Conservation (phyloP, 257 asterid species). For the Solanum habrochaites region DNA sequence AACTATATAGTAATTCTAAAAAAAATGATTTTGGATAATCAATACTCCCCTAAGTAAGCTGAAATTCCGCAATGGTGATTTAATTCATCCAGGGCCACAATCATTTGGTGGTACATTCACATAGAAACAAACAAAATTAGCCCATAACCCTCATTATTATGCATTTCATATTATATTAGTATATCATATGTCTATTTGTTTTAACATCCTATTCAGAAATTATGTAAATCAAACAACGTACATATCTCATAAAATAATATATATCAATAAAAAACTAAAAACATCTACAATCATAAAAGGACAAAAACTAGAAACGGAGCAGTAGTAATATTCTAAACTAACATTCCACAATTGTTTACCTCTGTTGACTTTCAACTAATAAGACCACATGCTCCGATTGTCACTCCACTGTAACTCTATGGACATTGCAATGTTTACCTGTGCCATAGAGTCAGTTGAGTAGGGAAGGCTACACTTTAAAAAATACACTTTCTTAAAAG, state of each 20-base stretch:
- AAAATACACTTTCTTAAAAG: not conserved
- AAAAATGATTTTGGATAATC: not conserved
- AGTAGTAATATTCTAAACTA: no score
- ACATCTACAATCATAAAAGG: no score
- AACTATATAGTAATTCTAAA: not conserved
- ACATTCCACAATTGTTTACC: no score
- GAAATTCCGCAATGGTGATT: constrained; percentile 24
- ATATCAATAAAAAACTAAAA: no score
- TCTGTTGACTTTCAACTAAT: no score
- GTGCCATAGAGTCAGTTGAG: not conserved
- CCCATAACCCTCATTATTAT: not conserved
- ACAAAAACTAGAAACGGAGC: no score
- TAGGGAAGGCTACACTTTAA: not conserved
- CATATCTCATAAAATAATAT: no score
- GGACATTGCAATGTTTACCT: not conserved
- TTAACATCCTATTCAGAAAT: not conserved
- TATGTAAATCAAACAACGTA: no score
- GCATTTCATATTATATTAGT: not conserved
- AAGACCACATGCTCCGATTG: no score
- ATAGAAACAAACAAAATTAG: constrained; percentile 19
- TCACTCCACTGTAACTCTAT: no score
- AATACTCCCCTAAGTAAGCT: constrained; percentile 76
- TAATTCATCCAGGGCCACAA: constrained; percentile 24
- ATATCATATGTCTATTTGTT: not conserved
- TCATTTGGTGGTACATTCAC: constrained; percentile 33